Percentiles rank a stretch among this genome's conserved stretches.
Evolutionary conservation across 805 yeast genomes (phyloP).

Genomic region (Candida boidinii): DNA sequence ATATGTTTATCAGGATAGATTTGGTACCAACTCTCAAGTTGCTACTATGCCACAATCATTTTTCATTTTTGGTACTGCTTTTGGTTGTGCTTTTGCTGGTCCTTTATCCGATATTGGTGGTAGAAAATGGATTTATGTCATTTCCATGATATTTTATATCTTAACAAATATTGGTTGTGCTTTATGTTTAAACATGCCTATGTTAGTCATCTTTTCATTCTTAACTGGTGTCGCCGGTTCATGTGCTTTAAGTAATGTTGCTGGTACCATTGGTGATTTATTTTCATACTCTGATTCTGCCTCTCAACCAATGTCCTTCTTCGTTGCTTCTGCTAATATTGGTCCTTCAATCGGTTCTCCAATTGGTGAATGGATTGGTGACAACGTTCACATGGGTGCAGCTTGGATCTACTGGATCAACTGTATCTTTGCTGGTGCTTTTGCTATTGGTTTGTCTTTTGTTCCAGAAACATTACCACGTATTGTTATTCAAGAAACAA

Average conservation of each 20-base stretch:
- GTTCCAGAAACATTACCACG: slow-evolving; percentile 29
- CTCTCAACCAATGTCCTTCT: slow-evolving; percentile 27
- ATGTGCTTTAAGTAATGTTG: slow-evolving; percentile 25
- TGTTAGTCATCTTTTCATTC: slow-evolving; percentile 25
- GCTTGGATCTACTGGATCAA: slow-evolving; percentile 26
- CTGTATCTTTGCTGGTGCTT: slow-evolving; percentile 22
- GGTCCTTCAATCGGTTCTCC: slow-evolving; percentile 29
- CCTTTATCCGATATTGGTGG: slow-evolving; percentile 29
- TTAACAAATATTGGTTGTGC: slow-evolving; percentile 27
- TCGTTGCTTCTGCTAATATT: slow-evolving; percentile 25
- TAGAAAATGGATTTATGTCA: slow-evolving; percentile 28
- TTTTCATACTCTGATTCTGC: slow-evolving; percentile 26
- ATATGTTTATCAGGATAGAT: slow-evolving; percentile 18
- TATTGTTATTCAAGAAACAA: slow-evolving; percentile 24
- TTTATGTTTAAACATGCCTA: slow-evolving; percentile 23
- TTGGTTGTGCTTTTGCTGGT: slow-evolving; percentile 28
- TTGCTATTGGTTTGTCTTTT: slow-evolving; percentile 13
- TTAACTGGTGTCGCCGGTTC: slow-evolving; percentile 25
- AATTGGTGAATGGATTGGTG: slow-evolving; percentile 26
- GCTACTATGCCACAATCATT: slow-evolving; percentile 27
- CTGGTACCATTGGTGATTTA: slow-evolving; percentile 28
- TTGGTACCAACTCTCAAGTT: slow-evolving; percentile 20
- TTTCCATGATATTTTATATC: slow-evolving; percentile 19
- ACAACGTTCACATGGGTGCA: slow-evolving; percentile 19
- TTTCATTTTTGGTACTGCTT: slow-evolving; percentile 27